Evolutionary conservation across 2,329 filamentous ascomycete genomes (phyloP).

Genomic region (Aspergillus oerlinghausenensis): DNA sequence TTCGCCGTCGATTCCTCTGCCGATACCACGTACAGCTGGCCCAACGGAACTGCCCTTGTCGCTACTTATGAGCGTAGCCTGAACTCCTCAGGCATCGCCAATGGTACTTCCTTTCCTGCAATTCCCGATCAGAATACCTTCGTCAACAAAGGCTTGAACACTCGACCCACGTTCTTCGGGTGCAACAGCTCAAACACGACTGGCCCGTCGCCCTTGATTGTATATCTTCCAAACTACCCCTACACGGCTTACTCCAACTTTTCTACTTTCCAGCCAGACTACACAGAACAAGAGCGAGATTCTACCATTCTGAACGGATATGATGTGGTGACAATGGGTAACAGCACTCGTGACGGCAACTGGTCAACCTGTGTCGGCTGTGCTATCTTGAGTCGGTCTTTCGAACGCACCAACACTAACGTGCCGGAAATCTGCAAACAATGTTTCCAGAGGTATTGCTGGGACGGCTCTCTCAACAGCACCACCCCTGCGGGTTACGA

Average conservation of each 20-base stretch:
- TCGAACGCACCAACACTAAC: conserved; percentile 61
- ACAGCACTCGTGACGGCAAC: conserved; percentile 63
- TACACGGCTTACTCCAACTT: conserved; percentile 72
- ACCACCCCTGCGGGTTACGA: conserved; percentile 38
- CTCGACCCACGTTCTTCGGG: conserved; percentile 70
- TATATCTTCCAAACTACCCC: conserved; percentile 85
- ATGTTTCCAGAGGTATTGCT: conserved; percentile 82
- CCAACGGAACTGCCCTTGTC: conserved; percentile 68
- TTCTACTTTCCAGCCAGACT: conserved; percentile 66
- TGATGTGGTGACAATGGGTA: conserved; percentile 73
- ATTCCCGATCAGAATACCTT: conserved; percentile 71
- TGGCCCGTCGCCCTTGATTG: conserved; percentile 58
- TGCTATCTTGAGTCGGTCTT: conserved; percentile 70
- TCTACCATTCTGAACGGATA: conserved; percentile 82
- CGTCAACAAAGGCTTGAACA: conserved; percentile 68
- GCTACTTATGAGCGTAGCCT: conserved; percentile 65
- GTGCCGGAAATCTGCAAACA: conserved; percentile 64
- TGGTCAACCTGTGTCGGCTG: conserved; percentile 83
- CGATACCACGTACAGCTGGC: conserved; percentile 63
- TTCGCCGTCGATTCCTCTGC: conserved; percentile 72
- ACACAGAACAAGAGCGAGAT: conserved; percentile 63
- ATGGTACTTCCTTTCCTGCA: conserved; percentile 64
- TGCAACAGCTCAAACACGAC: conserved; percentile 63
- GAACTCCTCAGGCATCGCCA: conserved; percentile 49
- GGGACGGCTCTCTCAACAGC: conserved; percentile 64